Conservation (phyloP, 768 basidiomycete genomes). For the Pleurotus tuber-regium region DNA sequence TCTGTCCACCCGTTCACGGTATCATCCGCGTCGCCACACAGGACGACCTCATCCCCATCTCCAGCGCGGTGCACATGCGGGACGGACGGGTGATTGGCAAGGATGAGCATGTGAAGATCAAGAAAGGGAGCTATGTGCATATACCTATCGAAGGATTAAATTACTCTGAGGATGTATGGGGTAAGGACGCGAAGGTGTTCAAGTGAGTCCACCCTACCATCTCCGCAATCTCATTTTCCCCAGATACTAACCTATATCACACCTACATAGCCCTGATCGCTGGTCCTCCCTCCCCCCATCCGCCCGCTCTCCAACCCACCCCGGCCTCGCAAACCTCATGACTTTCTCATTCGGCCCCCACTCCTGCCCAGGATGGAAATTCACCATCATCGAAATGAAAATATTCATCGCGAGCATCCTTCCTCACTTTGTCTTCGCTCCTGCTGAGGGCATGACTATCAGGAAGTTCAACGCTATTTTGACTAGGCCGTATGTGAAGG, state of each 20-base stretch:
- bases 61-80: constrained; percentile 38
- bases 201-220: constrained; percentile 36
- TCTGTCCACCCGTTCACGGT: constrained; percentile 55
- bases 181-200: constrained; percentile 48
- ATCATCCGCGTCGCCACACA: constrained; percentile 54
- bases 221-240: background rate
- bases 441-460: constrained; percentile 37
- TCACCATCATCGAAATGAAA: constrained; percentile 49
- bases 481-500: constrained; percentile 45
- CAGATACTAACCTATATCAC: constrained; percentile 9
- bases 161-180: constrained; percentile 51
- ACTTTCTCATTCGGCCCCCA: constrained; percentile 52
- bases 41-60: constrained; percentile 55
- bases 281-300: constrained; percentile 41
- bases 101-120: constrained; percentile 39
- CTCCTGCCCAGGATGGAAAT: constrained; percentile 48
- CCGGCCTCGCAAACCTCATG: constrained; percentile 50
- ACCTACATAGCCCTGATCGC: constrained; percentile 44
- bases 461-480: constrained; percentile 47
- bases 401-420: constrained; percentile 45
- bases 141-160: constrained; percentile 59
- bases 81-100: constrained; percentile 36
- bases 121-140: constrained; percentile 55
- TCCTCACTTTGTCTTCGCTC: constrained; percentile 42
- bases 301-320: constrained; percentile 36